Conservation (phyloP, 192 early-diverging fungal species). For the Funneliformis geosporum region DNA sequence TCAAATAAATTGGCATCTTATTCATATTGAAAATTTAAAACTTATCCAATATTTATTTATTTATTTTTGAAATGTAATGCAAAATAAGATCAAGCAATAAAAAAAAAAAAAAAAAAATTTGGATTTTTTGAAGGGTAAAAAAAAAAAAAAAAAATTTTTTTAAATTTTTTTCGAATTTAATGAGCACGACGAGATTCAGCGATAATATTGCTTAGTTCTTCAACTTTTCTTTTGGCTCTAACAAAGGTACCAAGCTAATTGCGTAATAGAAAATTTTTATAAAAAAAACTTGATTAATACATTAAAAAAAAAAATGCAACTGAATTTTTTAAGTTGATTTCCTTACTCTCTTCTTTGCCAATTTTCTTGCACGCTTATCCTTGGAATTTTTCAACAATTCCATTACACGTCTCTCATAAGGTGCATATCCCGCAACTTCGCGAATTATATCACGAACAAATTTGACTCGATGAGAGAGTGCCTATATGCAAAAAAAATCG, state of each 20-base stretch:
- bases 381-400: conserved; percentile 99
- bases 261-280: neutral
- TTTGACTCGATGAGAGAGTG: conserved; percentile 73
- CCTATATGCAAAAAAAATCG: conserved; percentile 40
- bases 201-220: conserved; percentile 92
- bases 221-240: conserved; percentile 99
- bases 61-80: no score
- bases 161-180: conserved; percentile 1
- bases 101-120: no score
- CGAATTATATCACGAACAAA: conserved; percentile 95
- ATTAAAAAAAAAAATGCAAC: neutral
- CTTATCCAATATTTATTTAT: no score
- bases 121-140: neutral
- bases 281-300: neutral
- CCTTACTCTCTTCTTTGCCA: conserved; percentile 92
- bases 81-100: no score
- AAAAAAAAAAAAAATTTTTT: neutral
- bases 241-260: conserved; percentile 88
- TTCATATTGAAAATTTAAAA: no score
- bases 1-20: no score
- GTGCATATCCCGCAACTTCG: conserved; percentile 96
- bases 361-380: conserved; percentile 99
- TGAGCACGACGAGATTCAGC: conserved; percentile 84
- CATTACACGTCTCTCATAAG: conserved; percentile 99
- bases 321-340: neutral